Evolutionary conservation across 805 yeast genomes (phyloP), one percentile per base, ranked within the genome.

Genomic region (Teunomyces gatunensis): DNA sequence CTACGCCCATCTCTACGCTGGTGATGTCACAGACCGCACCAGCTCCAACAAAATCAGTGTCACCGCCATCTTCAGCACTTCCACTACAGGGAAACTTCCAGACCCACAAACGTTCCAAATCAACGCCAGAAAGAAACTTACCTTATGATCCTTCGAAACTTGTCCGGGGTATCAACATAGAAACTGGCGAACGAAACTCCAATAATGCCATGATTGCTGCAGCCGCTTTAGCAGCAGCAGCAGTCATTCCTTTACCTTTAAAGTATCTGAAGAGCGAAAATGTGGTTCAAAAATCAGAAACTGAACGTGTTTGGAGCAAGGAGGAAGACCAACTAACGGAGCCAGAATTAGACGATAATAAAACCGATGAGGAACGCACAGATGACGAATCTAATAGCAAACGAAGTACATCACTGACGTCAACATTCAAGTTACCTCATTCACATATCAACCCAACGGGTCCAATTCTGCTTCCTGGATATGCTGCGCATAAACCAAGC

Each of bases 211-310:
- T 77, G 55, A 85, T 86, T 6, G 94, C 92, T 0, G 94, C 94
- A 1, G 92, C 91, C 6, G 92, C 92, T 0, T 69, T 87, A 44
- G 89, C 90, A 3, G 89, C 87, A 0, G 94, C 92, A 0, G 91
- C 91, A 2, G 87, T 83, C 11, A 77, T 81, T 11, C 94, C 94
- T 1, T 60, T 87, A 30, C 90, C 90, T 1, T 56, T 71, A 44
- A 66, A 65, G 37, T 49, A 20, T 27, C 35, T 23, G 29, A 42
- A 42, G 25, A 42, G 32, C 15, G 32, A 47, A 39, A 42, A 37
- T 30, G 5, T n/a, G 44, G 41, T 46, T 13, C 33, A 44, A 23
- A 25, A 35, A 36, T 20, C 28, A 10, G 23, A 18, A 20, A 25
- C 21, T n/a, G 45, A 44, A 9, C 41, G 20, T 34, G 15, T 5